Percentiles rank a stretch among this genome's conserved stretches.
phyloP scores from a whole-genome alignment of 345 rosid species.

The Eucalyptus guilfoylei region DNA sequence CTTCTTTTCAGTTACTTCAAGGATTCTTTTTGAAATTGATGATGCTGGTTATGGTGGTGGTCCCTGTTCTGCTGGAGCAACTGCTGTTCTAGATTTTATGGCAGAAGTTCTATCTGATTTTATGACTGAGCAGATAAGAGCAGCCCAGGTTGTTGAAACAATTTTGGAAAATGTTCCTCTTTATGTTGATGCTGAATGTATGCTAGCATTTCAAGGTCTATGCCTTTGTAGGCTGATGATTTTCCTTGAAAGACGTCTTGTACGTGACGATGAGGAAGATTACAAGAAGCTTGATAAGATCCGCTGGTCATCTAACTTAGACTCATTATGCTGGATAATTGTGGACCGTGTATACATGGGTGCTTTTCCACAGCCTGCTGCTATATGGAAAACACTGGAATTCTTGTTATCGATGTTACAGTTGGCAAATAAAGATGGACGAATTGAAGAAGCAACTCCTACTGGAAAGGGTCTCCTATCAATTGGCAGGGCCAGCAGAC shows the following conservation, averaged over 20 bases:
- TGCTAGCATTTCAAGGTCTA: slow-evolving; percentile 90
- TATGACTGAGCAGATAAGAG: slow-evolving; percentile 84
- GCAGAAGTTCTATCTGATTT: slow-evolving; percentile 96
- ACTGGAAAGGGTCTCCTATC: slow-evolving; percentile 86
- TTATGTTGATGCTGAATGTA: slow-evolving; percentile 81
- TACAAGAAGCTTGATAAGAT: slow-evolving; percentile 82
- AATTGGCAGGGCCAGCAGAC: slow-evolving; percentile 71
- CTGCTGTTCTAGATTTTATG: slow-evolving; percentile 89
- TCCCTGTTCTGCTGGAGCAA: slow-evolving; percentile 98
- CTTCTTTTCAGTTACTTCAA: slow-evolving; percentile 48
- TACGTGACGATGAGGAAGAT: slow-evolving; percentile 99
- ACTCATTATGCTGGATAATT: slow-evolving; percentile 91
- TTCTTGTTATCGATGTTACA: slow-evolving; percentile 94
- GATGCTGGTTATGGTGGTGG: slow-evolving; percentile 98
- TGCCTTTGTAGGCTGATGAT: slow-evolving; percentile 90
- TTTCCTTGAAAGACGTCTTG: slow-evolving; percentile 90
- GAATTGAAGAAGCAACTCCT: slow-evolving; percentile 85
- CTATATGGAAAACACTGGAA: slow-evolving; percentile 74
- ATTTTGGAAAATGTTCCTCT: slow-evolving; percentile 84
- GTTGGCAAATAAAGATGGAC: slow-evolving; percentile 94
- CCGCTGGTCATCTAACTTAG: slow-evolving; percentile 91
- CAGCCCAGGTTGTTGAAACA: slow-evolving; percentile 67
- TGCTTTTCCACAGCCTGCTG: slow-evolving; percentile 83
- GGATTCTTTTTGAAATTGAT: slow-evolving; percentile 75
- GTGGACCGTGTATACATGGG: slow-evolving; percentile 98